Evolutionary conservation across 2,329 filamentous ascomycete species (phyloP), one percentile per base, ranked within the genome.

Genomic region (Microdochium bolleyi): DNA sequence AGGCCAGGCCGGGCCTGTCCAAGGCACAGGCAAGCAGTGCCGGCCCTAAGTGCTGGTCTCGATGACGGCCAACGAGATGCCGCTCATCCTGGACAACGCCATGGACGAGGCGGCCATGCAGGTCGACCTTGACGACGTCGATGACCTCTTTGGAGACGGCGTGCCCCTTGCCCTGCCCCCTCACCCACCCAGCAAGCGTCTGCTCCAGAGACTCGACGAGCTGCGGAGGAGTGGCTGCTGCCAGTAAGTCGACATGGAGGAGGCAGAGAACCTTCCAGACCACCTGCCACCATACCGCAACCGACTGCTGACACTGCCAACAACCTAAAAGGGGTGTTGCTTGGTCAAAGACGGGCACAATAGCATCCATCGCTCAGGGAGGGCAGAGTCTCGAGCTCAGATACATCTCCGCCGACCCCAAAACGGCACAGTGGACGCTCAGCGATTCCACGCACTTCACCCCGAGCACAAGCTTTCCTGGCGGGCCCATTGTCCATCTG

Each of bases 341-440:
- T 27, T 97, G 92, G 92, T 96, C 92, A 11, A 91, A 85, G 61
- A 81, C 84, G 55, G 92, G 92, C 46, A 90, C 86, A 55, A 89
- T 97, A 59, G 92, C 92, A 25, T 87, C 85, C 52, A 87, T 97
- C 58, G 81, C 85, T 21, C 72, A 81, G 16, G 87, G 92, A 68
- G 87, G 88, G 25, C 78, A 79, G 49, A 78, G 76, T 14, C 73
- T 96, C 51, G 83, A 88, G 63, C 76, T 95, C 48, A 83, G 85
- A 54, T 85, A 89, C 64, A 76, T 96, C 50, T 79, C 82, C 32
- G 85, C 87, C 62, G 77, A 84, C 58, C 78, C 84, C 1, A 77
- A 83, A 13, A 80, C 87, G 68, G 89, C 86, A 2, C 77, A 76
- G 41, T 96, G 92, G 90, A 78, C 77, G 7, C 73, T 96, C 49